A percentile compares a stretch with the other conserved stretches of the same genome.
Evolutionary conservation across 257 asterid genomes (phyloP).

Genomic region (Przewalskia tangutica): DNA sequence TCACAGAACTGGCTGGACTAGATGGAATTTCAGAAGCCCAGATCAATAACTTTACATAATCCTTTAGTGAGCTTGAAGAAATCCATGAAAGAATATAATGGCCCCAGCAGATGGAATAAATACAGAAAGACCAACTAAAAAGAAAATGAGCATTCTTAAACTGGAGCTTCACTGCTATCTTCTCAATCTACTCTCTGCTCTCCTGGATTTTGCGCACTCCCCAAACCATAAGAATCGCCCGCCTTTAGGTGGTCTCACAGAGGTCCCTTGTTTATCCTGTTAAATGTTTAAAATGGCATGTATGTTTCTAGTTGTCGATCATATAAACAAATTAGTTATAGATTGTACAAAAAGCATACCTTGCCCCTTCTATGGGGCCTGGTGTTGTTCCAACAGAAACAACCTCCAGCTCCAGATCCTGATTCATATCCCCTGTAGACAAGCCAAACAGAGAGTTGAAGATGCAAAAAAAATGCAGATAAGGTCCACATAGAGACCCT

Average conservation of each 20-base stretch:
- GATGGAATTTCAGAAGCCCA: not conserved
- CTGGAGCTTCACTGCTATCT: conserved; percentile 18
- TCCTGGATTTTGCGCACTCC: conserved; percentile 61
- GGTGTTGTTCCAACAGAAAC: conserved; percentile 81
- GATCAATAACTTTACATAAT: conserved; percentile 24
- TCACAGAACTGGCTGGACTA: conserved; percentile 12
- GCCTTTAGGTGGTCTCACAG: conserved; percentile 31
- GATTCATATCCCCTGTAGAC: conserved; percentile 83
- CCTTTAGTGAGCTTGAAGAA: not conserved
- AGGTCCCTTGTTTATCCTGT: conserved; percentile 47
- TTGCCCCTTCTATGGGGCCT: conserved; percentile 42
- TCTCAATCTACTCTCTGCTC: conserved; percentile 28
- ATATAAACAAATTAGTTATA: not conserved
- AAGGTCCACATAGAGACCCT: not conserved
- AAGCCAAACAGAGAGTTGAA: not conserved
- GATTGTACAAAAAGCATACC: conserved; percentile 15
- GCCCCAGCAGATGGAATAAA: conserved; percentile 6
- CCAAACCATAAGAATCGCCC: conserved; percentile 66
- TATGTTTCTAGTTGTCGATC: not conserved
- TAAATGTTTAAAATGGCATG: not conserved
- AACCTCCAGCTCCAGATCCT: conserved; percentile 64
- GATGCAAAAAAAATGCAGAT: not conserved
- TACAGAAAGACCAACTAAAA: conserved; percentile 12
- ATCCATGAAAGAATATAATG: conserved; percentile 3
- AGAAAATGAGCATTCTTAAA: conserved; percentile 7